These are phyloP conservation scores for Pythium dissotocum DNA, from an alignment of 352 stramenopile species.

Conservation along the genomic window DNA sequence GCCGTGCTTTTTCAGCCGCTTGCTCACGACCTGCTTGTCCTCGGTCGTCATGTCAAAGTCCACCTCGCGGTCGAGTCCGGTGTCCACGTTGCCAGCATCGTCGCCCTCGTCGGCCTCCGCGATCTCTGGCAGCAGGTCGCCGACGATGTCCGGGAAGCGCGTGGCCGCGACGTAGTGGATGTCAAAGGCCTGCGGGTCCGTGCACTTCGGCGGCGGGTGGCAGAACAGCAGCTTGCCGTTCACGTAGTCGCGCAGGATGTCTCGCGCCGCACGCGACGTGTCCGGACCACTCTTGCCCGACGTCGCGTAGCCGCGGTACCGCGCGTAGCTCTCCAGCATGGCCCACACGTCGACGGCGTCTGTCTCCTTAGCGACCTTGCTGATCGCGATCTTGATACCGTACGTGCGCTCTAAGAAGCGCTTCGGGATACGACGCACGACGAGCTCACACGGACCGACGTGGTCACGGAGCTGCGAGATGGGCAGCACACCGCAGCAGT, in stretches of 20 bases:
- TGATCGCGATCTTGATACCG: conserved; percentile 90
- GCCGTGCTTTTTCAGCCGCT: conserved; percentile 92
- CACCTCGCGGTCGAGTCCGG: conserved; percentile 31
- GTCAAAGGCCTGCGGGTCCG: conserved; percentile 66
- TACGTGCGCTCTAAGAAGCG: conserved; percentile 97
- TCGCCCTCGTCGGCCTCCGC: conserved; percentile 11
- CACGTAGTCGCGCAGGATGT: conserved; percentile 98
- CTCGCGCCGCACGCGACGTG: conserved; percentile 92
- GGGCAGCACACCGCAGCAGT: conserved; percentile 98
- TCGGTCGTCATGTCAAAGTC: conserved; percentile 76
- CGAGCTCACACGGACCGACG: conserved; percentile 91
- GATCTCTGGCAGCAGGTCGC: conserved; percentile 16
- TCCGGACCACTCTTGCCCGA: conserved; percentile 94
- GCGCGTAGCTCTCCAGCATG: conserved; percentile 74
- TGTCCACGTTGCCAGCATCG: conserved; percentile 23
- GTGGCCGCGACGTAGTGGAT: conserved; percentile 63
- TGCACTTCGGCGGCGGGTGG: conserved; percentile 88
- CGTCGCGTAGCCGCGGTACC: conserved; percentile 91
- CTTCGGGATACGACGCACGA: conserved; percentile 94
- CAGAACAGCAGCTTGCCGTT: conserved; percentile 97
- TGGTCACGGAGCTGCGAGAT: conserved; percentile 98
- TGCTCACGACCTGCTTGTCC: conserved; percentile 73
- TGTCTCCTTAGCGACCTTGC: conserved; percentile 68
- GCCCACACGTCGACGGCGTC: conserved; percentile 80
- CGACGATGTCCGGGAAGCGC: conserved; percentile 56